phyloP scores from a whole-genome alignment of 208 protist genomes.

The Trypanosoma mega region DNA sequence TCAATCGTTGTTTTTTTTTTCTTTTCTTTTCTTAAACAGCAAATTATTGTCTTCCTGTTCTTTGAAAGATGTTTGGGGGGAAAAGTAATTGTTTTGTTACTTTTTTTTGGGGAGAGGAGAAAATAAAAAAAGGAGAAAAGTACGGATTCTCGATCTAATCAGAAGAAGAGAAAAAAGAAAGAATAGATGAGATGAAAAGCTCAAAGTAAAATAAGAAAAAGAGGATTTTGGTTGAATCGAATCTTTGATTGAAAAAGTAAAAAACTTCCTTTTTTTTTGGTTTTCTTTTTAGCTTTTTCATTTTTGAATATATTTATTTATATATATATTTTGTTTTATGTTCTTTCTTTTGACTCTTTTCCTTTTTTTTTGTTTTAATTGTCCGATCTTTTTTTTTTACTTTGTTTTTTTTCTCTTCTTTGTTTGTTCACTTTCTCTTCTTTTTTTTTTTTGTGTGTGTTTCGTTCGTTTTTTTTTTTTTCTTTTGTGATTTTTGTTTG shows the following conservation, averaged over 20 bases:
- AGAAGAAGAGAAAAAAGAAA: not conserved
- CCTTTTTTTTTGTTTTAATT: slow-evolving; percentile 21
- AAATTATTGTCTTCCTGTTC: too few relatives aligned
- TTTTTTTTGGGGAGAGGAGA: not conserved
- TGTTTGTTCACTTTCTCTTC: slow-evolving; percentile 7
- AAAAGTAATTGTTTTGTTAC: too few relatives aligned
- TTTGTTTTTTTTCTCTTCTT: not conserved
- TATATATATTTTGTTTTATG: not conserved
- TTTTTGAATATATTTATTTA: not conserved
- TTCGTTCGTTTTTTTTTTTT: slow-evolving; percentile 17
- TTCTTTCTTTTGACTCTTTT: slow-evolving; percentile 3
- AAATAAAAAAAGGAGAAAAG: not conserved
- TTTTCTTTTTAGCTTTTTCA: not conserved
- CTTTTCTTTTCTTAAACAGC: too few relatives aligned
- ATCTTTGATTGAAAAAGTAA: not conserved
- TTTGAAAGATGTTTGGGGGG: too few relatives aligned
- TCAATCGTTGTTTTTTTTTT: too few relatives aligned
- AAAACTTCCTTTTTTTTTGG: not conserved
- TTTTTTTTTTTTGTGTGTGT: slow-evolving; percentile 13
- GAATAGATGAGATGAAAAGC: not conserved
- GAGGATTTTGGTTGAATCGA: not conserved
- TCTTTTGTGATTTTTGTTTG: not conserved
- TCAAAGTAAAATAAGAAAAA: not conserved
- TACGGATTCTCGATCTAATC: not conserved
- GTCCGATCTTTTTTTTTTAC: slow-evolving; percentile 7